Conservation (phyloP, 1,284 basidiomycete species). For the Caloboletus firmus region DNA sequence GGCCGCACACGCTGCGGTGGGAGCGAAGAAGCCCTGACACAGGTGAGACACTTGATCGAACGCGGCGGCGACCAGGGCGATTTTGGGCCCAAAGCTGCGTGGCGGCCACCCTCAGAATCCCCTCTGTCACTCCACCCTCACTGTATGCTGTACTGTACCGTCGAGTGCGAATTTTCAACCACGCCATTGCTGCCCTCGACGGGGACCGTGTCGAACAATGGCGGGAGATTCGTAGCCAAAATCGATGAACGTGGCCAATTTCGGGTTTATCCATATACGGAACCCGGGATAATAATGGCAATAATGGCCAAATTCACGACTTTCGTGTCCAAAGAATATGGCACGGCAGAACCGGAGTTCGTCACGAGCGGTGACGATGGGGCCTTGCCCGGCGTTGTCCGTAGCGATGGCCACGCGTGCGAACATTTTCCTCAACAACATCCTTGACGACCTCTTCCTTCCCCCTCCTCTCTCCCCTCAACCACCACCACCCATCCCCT, state of each 20-base stretch:
- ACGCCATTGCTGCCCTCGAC: background rate
- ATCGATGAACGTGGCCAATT: background rate
- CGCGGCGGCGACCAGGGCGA: conserved; percentile 6
- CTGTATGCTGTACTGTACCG: background rate
- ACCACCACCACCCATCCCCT: conserved; percentile 34
- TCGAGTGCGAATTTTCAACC: background rate
- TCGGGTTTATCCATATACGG: conserved; percentile 1
- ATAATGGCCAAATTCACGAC: conserved; percentile 21
- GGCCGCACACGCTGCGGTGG: conserved; percentile 18
- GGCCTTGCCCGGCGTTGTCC: conserved; percentile 68
- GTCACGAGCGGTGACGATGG: conserved; percentile 61
- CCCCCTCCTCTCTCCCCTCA: conserved; percentile 33
- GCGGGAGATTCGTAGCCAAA: conserved; percentile 18
- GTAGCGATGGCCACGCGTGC: conserved; percentile 70
- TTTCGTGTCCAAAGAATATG: conserved; percentile 35
- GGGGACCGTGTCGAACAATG: conserved; percentile 7
- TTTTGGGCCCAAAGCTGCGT: conserved; percentile 14
- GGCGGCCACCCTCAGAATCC: conserved; percentile 2
- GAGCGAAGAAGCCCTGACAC: conserved; percentile 17
- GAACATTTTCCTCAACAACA: conserved; percentile 66
- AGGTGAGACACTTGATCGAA: conserved; percentile 11
- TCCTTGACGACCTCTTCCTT: conserved; percentile 55
- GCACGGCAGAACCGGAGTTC: conserved; percentile 41
- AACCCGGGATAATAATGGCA: conserved; percentile 5
- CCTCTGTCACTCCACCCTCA: background rate